Evolutionary conservation across 306 rosid species (phyloP), one percentile per base, ranked within the genome.

Genomic region (Trifolium dubium): DNA sequence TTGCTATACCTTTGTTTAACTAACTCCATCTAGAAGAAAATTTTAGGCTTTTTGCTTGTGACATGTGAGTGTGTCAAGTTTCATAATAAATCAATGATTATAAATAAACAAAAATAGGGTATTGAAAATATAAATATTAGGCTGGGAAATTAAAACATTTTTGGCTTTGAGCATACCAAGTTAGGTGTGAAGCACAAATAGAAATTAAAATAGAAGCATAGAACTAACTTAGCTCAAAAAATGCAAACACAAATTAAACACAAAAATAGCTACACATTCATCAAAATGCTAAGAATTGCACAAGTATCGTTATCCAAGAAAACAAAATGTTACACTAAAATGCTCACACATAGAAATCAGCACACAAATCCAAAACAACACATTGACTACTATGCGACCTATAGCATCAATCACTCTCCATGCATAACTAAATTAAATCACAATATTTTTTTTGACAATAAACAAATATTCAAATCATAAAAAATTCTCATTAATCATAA

Each of bases 401-500:
- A 75, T 72, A 72, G 39, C 31, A 35, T 59, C 69, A 23, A 15
- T 58, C 76, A 23, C 67, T 29, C 44, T 39, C 51, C 15, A 65
- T 40, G 71, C 69, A 65, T 65, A 11, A 65, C 3, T 5, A 65
- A 61, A 60, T 60, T 64, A 54, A 53, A 66, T 30, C 15, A 63
- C 54, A 49, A 37, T 37, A 1, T 37, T 37, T 5, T 37, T 7
- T 37, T 37, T 37, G 9, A 37, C 40, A 37, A 5, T 37, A 37
- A 8, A 37, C 2, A 60, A 59, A 72, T 35, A 78, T 28, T 23
- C 8, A 31, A 73, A 62, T 62, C 13, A 14, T 14, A 61, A 79
- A 75, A 75, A 13, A 54, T 66, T 82, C 66, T 68, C 83, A 82
- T 84, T 84, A 71, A 78, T 51, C 6, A 72, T 43, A 43, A 43